These are phyloP conservation scores for Podospora fimiseda DNA, from an alignment of 495 filamentous ascomycete genomes.

Conservation along the genomic window DNA sequence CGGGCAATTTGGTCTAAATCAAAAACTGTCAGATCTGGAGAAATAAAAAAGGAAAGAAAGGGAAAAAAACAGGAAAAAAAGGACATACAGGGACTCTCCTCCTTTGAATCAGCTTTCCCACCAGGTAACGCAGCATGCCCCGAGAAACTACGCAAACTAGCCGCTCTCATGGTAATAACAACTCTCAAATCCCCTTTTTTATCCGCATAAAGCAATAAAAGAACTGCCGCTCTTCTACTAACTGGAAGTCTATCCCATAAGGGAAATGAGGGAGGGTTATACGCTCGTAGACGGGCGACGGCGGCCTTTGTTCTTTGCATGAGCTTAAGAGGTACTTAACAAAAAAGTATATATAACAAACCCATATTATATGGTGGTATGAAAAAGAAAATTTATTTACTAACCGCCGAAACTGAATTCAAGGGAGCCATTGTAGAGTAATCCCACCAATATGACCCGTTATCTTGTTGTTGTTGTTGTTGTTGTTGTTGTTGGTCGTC, in stretches of 20 bases:
- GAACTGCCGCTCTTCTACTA: conserved; percentile 69
- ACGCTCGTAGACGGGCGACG: conserved; percentile 67
- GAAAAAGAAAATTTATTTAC: no score
- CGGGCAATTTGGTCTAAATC: conserved; percentile 64
- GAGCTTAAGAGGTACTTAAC: conserved; percentile 4
- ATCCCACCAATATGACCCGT: conserved; percentile 43
- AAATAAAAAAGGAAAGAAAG: not conserved
- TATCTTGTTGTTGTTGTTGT: conserved; percentile 12
- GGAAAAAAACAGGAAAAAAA: not conserved
- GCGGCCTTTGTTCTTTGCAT: conserved; percentile 51
- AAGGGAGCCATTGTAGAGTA: conserved; percentile 50
- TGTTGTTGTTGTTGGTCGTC: not conserved
- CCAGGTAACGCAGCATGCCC: conserved; percentile 84
- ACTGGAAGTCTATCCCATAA: conserved; percentile 57
- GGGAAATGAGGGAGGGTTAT: conserved; percentile 51
- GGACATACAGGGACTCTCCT: conserved; percentile 43
- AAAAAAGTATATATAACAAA: not conserved
- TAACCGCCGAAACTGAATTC: conserved; percentile 49
- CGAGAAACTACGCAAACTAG: conserved; percentile 58
- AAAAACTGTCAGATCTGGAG: no score
- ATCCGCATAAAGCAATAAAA: conserved; percentile 82
- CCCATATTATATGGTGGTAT: not conserved
- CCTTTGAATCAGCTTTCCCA: conserved; percentile 51
- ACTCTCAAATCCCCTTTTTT: conserved; percentile 66
- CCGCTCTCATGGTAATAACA: conserved; percentile 80